Conservation (phyloP, 1,284 basidiomycete genomes). For the Leccinum fallax region DNA sequence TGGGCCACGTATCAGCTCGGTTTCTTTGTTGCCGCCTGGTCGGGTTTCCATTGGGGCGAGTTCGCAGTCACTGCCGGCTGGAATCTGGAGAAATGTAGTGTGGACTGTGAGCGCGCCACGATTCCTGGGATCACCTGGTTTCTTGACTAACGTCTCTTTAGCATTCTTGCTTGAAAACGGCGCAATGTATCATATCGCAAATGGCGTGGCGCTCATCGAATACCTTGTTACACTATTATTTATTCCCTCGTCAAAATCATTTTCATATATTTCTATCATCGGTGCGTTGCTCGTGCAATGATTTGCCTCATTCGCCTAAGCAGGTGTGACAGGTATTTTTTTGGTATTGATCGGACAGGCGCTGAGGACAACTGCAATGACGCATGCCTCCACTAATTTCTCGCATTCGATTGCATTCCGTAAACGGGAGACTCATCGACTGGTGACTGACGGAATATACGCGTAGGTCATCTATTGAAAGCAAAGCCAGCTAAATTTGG, state of each 20-base stretch:
- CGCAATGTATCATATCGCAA: constrained; percentile 82
- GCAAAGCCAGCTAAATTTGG: constrained; percentile 1
- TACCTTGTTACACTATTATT: constrained; percentile 77
- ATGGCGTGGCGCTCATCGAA: constrained; percentile 78
- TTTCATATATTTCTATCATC: constrained; percentile 53
- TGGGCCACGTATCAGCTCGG: constrained; percentile 80
- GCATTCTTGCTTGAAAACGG: constrained; percentile 97
- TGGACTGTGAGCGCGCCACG: constrained; percentile 75
- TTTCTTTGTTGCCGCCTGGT: constrained; percentile 81
- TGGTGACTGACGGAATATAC: constrained; percentile 89
- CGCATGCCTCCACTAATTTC: constrained; percentile 92
- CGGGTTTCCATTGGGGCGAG: constrained; percentile 91
- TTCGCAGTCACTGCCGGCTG: constrained; percentile 95
- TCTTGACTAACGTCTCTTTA: constrained; percentile 36
- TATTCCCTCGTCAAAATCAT: constrained; percentile 58
- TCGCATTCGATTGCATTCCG: constrained; percentile 82
- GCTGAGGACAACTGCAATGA: constrained; percentile 90
- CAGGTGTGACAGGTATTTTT: constrained; percentile 51
- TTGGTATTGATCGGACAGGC: constrained; percentile 75
- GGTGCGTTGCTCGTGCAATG: constrained; percentile 45
- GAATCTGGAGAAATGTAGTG: constrained; percentile 90
- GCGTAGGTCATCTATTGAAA: constrained; percentile 51
- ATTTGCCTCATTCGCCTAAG: constrained; percentile 1
- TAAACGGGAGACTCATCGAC: constrained; percentile 73
- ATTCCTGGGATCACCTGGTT: background rate